phyloP scores from a whole-genome alignment of 495 filamentous ascomycete species.

The Penicillium goetzii region DNA sequence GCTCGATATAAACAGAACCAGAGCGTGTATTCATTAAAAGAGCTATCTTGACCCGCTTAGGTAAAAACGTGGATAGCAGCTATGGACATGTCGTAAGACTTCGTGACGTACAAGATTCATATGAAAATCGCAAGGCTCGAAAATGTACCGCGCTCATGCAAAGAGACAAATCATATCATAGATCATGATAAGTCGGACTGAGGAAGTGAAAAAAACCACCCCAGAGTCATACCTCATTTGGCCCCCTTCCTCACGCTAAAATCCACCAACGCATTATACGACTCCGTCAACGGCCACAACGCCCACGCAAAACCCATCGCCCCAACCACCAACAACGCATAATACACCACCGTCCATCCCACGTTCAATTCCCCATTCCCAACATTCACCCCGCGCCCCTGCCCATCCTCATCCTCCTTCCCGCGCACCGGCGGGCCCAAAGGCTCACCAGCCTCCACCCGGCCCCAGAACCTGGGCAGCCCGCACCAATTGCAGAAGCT shows the following conservation, averaged over 20 bases:
- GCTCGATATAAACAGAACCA: neutral
- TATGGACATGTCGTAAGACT: neutral
- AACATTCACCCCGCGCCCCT: constrained; percentile 14
- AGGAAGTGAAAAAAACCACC: neutral
- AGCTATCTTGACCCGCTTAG: neutral
- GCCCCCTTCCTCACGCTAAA: constrained; percentile 28
- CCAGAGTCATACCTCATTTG: neutral
- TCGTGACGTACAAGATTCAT: neutral
- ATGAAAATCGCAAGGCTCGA: neutral
- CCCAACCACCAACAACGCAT: constrained; percentile 71
- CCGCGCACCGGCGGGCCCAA: constrained; percentile 39
- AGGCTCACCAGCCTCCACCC: constrained; percentile 56
- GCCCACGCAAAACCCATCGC: constrained; percentile 67
- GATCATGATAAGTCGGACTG: neutral
- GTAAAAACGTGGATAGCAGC: neutral
- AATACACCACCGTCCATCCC: constrained; percentile 78
- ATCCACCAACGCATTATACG: constrained; percentile 47
- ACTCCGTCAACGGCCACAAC: constrained; percentile 76
- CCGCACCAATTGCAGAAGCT: constrained; percentile 93
- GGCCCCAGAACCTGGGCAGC: constrained; percentile 83
- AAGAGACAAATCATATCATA: neutral
- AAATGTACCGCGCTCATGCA: constrained; percentile 10
- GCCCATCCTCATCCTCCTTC: constrained; percentile 43
- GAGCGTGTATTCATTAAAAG: neutral
- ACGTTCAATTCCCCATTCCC: constrained; percentile 39